Evolutionary conservation across 495 filamentous ascomycete species (phyloP).

Genomic region (Penicillium silybi): DNA sequence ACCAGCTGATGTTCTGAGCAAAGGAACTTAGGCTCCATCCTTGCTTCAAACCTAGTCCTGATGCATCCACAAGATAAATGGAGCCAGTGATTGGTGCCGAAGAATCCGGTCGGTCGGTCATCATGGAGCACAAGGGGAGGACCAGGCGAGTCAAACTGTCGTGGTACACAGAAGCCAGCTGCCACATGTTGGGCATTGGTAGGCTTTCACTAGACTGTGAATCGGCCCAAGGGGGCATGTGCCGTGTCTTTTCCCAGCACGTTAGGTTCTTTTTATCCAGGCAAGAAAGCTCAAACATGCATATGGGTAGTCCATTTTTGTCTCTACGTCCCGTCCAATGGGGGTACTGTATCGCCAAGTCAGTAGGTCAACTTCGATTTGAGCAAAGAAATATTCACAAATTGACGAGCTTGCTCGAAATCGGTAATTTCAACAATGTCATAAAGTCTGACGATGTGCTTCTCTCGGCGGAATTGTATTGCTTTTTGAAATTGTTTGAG

Average conservation of each 20-base stretch:
- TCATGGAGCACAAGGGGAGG: constrained; percentile 29
- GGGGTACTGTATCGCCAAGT: constrained; percentile 20
- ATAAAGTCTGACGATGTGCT: constrained; percentile 18
- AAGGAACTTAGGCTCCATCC: constrained; percentile 25
- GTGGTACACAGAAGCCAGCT: constrained; percentile 20
- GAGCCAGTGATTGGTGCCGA: constrained; percentile 14
- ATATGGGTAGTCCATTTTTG: constrained; percentile 24
- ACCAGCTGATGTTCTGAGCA: constrained; percentile 22
- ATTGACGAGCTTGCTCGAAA: constrained; percentile 22
- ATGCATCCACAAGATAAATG: constrained; percentile 26
- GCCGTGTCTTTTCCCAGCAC: constrained; percentile 17
- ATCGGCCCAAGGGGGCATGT: not conserved
- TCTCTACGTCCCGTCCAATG: constrained; percentile 35
- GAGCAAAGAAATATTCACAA: constrained; percentile 10
- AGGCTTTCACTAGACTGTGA: not conserved
- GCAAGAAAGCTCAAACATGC: constrained; percentile 21
- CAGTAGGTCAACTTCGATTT: not conserved
- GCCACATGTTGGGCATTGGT: constrained; percentile 14
- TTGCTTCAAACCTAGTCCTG: constrained; percentile 20
- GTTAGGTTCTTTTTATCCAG: constrained; percentile 11
- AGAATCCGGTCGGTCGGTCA: constrained; percentile 9
- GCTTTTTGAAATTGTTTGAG: constrained; percentile 24
- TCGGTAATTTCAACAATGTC: constrained; percentile 20
- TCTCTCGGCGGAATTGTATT: constrained; percentile 16
- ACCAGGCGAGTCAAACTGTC: constrained; percentile 28